Percentiles rank a stretch among this genome's conserved stretches.
Conservation (phyloP, 805 yeast genomes). For the Lipomyces oligophaga region DNA sequence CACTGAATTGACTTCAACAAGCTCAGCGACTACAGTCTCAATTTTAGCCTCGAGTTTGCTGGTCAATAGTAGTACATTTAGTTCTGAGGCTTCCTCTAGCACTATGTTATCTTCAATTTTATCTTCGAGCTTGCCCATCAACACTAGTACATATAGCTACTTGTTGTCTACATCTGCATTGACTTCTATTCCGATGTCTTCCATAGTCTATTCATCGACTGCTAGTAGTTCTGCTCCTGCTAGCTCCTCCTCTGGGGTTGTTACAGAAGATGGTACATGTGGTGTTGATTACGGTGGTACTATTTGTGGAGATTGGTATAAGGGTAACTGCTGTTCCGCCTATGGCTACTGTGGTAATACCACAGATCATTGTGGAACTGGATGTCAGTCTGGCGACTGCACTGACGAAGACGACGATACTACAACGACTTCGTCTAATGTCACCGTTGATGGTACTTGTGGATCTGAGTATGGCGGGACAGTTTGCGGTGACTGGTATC, state of each 20-base stretch:
- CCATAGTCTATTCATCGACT: slow-evolving; percentile 9
- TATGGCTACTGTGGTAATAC: slow-evolving; percentile 20
- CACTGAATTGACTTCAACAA: too few relatives aligned
- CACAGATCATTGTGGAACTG: slow-evolving; percentile 7
- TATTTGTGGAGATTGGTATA: slow-evolving; percentile 9
- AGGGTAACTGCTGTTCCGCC: slow-evolving; percentile 21
- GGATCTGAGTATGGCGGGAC: slow-evolving; percentile 12
- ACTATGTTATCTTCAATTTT: too few relatives aligned
- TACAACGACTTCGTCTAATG: neutral
- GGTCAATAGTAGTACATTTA: too few relatives aligned
- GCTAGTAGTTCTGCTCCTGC: slow-evolving; percentile 6
- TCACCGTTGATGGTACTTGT: slow-evolving; percentile 20
- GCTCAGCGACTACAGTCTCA: too few relatives aligned
- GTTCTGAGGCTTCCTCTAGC: too few relatives aligned
- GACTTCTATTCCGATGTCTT: slow-evolving; percentile 10
- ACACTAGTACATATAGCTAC: too few relatives aligned
- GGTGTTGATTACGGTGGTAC: slow-evolving; percentile 5
- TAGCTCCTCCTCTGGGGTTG: slow-evolving; percentile 9
- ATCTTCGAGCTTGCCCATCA: too few relatives aligned
- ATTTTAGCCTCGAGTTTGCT: too few relatives aligned
- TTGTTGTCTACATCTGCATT: slow-evolving; percentile 1
- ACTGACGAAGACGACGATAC: too few relatives aligned
- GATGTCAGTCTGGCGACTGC: slow-evolving; percentile 14
- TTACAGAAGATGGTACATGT: slow-evolving; percentile 14
- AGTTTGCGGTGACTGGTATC: slow-evolving; percentile 10